Conservation (phyloP, 208 protist genomes). For the Acanthamoeba triangularis region DNA sequence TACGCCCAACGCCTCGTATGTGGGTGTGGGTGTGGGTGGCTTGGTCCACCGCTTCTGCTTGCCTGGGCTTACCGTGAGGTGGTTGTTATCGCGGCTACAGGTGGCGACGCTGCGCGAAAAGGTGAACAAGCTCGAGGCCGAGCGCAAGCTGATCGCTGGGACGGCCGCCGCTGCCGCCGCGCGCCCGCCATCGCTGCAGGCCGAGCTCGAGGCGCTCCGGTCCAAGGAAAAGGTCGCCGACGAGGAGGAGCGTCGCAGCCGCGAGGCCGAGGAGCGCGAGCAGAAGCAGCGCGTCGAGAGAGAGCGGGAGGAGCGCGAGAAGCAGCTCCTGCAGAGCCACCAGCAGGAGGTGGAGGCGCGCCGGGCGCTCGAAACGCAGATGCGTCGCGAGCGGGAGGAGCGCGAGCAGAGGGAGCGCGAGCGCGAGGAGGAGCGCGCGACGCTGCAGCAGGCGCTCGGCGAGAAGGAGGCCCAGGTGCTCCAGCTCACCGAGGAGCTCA, state of each 20-base stretch:
- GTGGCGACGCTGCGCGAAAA: conserved; percentile 2
- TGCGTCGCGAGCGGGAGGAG: conserved; percentile 27
- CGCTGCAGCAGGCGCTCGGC: background rate
- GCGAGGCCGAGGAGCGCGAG: background rate
- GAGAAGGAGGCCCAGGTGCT: background rate
- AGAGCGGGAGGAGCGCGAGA: background rate
- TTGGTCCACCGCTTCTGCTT: background rate
- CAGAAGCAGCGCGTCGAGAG: background rate
- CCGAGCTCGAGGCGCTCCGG: conserved; percentile 36
- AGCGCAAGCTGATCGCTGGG: conserved; percentile 29
- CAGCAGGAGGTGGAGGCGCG: background rate
- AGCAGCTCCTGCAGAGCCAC: background rate
- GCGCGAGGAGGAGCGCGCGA: background rate
- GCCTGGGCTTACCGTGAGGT: background rate
- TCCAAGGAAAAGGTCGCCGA: background rate
- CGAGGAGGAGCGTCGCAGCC: background rate
- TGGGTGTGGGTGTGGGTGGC: background rate
- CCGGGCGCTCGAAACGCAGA: conserved; percentile 11
- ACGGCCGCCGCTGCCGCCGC: background rate
- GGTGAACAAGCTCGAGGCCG: background rate
- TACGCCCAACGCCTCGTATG: background rate
- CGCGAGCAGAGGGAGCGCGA: background rate
- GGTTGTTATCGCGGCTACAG: background rate
- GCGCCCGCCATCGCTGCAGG: conserved; percentile 19
- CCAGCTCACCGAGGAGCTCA: background rate